Conservation (phyloP, 257 asterid genomes). For the Hygrophila difformis region DNA sequence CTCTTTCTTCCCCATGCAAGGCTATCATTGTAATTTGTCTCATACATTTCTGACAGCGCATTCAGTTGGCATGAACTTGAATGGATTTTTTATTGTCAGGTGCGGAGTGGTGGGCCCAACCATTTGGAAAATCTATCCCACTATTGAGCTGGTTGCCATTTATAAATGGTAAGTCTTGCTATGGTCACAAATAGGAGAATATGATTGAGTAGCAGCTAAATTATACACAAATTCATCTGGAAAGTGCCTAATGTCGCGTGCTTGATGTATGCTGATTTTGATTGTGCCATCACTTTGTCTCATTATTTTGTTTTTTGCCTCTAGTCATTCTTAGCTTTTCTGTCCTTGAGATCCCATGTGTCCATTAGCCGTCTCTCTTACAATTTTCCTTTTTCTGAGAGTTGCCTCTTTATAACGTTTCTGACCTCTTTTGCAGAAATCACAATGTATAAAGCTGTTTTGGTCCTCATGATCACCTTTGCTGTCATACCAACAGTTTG, state of each 20-base stretch:
- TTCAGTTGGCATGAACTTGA: constrained; percentile 1
- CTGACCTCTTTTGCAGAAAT: constrained; percentile 34
- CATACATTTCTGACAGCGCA: not conserved
- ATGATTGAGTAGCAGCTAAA: not conserved
- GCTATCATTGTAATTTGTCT: not conserved
- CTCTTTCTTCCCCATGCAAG: constrained; percentile 12
- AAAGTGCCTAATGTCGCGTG: too few relatives aligned
- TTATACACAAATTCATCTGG: constrained; percentile 6
- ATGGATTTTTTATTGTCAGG: constrained; percentile 41
- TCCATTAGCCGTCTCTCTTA: not conserved
- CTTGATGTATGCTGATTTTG: constrained; percentile 3
- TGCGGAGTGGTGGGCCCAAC: constrained; percentile 87
- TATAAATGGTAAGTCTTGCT: constrained; percentile 48
- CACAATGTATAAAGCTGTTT: constrained; percentile 35
- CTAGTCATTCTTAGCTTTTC: not conserved
- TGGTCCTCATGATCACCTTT: constrained; percentile 53
- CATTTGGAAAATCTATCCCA: constrained; percentile 60
- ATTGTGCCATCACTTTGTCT: constrained; percentile 3
- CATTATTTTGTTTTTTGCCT: not conserved
- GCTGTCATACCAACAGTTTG: constrained; percentile 74
- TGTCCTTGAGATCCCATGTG: not conserved
- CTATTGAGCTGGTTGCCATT: constrained; percentile 66
- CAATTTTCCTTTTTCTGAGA: not conserved
- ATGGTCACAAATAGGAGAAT: constrained; percentile 1
- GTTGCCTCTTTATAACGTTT: not conserved